These are phyloP conservation scores for Pythium oligandrum DNA, from an alignment of 352 stramenopile genomes.

Conservation along the genomic window DNA sequence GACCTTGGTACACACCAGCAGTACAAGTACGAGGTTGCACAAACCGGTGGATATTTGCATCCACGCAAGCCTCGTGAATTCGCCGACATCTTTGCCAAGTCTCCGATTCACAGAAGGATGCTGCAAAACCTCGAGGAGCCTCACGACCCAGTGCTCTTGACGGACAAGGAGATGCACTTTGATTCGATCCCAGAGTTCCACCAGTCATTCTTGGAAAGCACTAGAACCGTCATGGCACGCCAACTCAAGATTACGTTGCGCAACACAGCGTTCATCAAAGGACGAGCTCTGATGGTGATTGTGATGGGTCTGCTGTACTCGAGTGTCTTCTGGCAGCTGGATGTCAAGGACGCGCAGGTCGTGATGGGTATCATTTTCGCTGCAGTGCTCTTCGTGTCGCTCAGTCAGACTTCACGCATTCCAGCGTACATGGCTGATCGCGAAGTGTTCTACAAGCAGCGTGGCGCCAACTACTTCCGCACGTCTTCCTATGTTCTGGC, in stretches of 20 bases:
- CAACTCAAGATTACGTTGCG: constrained; percentile 15
- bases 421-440: constrained; percentile 39
- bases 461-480: constrained; percentile 54
- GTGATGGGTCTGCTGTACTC: constrained; percentile 20
- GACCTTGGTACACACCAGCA: too few species aligned
- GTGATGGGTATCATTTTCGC: constrained; percentile 53
- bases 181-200: constrained; percentile 10
- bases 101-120: constrained; percentile 8
- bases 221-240: constrained; percentile 8
- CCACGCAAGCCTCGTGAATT: constrained; percentile 2
- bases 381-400: constrained; percentile 43
- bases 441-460: constrained; percentile 56
- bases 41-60: too few species aligned
- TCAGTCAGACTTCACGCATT: constrained; percentile 50
- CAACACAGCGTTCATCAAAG: constrained; percentile 11
- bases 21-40: constrained; percentile 22
- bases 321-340: constrained; percentile 16
- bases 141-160: constrained; percentile 86
- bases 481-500: constrained; percentile 46
- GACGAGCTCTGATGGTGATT: constrained; percentile 15
- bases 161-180: constrained; percentile 15
- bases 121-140: constrained; percentile 74
- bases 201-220: too few species aligned
- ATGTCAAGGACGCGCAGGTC: constrained; percentile 7
- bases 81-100: constrained; percentile 8